Conservation (phyloP, 495 filamentous ascomycete species). For the Pyrenula aspistea region DNA sequence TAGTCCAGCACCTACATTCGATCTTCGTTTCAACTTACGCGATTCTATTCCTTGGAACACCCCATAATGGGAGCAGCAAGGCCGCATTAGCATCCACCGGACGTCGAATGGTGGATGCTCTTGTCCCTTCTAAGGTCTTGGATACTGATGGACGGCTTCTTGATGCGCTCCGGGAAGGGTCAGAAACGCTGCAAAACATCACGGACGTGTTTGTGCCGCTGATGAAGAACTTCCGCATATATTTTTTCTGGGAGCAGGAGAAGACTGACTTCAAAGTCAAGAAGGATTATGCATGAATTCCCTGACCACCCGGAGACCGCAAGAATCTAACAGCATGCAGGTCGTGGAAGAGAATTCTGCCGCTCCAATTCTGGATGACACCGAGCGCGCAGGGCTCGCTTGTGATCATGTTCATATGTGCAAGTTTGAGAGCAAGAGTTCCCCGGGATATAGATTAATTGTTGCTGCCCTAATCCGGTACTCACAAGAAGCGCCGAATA, state of each 20-base stretch:
- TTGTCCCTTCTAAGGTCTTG: no score
- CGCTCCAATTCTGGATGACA: slow-evolving; percentile 20
- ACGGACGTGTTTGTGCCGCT: slow-evolving; percentile 29
- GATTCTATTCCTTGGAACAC: slow-evolving; percentile 29
- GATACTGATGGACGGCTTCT: no score
- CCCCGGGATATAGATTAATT: slow-evolving; percentile 10
- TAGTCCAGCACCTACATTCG: slow-evolving; percentile 13
- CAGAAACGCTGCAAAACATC: slow-evolving; percentile 17
- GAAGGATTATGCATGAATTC: slow-evolving; percentile 14
- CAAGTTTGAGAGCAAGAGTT: slow-evolving; percentile 7
- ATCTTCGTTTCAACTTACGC: slow-evolving; percentile 18
- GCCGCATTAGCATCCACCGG: no score
- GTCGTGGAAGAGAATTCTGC: slow-evolving; percentile 21
- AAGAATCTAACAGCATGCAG: no score
- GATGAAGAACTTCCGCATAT: slow-evolving; percentile 25
- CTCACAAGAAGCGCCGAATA: slow-evolving; percentile 5
- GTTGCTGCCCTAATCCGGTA: slow-evolving; percentile 11
- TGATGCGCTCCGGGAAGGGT: no score
- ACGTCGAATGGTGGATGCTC: no score
- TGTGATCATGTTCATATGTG: slow-evolving; percentile 12
- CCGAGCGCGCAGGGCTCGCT: slow-evolving; percentile 16
- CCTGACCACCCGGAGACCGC: no score
- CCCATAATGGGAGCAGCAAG: slow-evolving; percentile 28
- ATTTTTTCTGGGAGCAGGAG: slow-evolving; percentile 32
- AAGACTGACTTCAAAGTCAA: slow-evolving; percentile 20